Evolutionary conservation across 2,329 filamentous ascomycete species (phyloP), one percentile per base, ranked within the genome.

Genomic region (Ceratocystis variospora): DNA sequence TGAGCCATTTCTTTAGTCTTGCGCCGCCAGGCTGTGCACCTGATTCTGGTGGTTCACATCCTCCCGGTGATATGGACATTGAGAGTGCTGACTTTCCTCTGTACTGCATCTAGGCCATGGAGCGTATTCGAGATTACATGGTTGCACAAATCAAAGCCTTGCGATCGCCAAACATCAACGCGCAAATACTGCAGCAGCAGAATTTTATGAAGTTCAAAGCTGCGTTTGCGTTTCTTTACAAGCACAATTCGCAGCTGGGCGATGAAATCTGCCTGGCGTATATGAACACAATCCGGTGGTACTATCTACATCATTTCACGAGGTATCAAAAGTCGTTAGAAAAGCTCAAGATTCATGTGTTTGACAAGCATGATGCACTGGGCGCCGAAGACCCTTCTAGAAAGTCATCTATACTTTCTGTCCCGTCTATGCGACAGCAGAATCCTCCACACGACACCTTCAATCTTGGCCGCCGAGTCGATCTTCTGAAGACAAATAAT

Each of bases 261-360:
- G 87, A 92, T 64, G 90, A 99, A 75, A 96, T 99, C 70, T 86
- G 86, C 7, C 88, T 90, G 73, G 94, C 95, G 2, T 99, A 99
- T 72, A 87, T 95, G 78, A 96, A 96, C 74, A 99, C 95, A 0
- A 99, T 99, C 90, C 85, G 91, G 64, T 99, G 94, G 94, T 99
- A 99, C 73, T 97, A 97, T 73, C 77, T 88, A 64, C 94, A 88
- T 70, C 90, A 96, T 74, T 99, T 99, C 73, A 86, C 84, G 2
- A 86, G 93, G 44, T 99, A 99, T 74, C 85, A 88, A 69, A 86
- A 87, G 71, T 87, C 94, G 0, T 79, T 99, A 5, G 87, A 88
- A 66, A 95, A 90, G 74, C 81, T 99, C 68, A 93, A 89, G 72
- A 75, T 97, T 2, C 91, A 96, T 72, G 75, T 81, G 3, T 80